Evolutionary conservation across 345 rosid species (phyloP), one percentile per base, ranked within the genome.

Genomic region (Bruguiera sexangula): DNA sequence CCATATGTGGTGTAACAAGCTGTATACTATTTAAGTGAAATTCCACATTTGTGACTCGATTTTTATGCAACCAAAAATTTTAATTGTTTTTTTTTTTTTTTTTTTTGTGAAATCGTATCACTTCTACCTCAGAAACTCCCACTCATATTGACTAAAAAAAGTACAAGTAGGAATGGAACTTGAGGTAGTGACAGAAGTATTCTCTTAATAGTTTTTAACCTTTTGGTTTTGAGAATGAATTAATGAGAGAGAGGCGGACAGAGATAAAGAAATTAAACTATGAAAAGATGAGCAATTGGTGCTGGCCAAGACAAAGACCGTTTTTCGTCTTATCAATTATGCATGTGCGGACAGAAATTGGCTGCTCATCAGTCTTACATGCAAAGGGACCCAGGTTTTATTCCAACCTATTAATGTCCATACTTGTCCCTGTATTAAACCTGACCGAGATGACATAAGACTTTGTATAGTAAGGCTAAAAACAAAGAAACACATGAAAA

Each of bases 231-330:
- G 50, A 15, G 50, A 15, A 13, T 43, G 50, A 43, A 43, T 43
- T 13, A 15, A 24, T 56, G 11, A 27, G 60, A 11, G 60, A 56
- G 29, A 55, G 59, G 8, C 4, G 18, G 21, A 57, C 32, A 39
- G 30, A 21, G 30, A 24, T 15, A 15, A 6, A 0, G 34, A 62
- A 50, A 24, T 24, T 27, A 57, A 51, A 39, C 39, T 16, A 24
- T 39, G 51, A 52, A 52, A 15, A 54, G 32, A 21, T 11, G 24
- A 65, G 43, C 21, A 46, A 66, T 67, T n/a, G 69, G 52, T 61
- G 46, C 72, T 73, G 82, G 76, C 43, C 50, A 52, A 37, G 84
- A 82, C 37, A 82, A 67, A 72, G 85, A 86, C 79, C 60, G 70
- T 65, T 74, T 54, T 72, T 73, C 72, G 84, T 84, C 84, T 68